Evolutionary conservation across 2,329 filamentous ascomycete species (phyloP).

Genomic region (Sporothrix inflata): DNA sequence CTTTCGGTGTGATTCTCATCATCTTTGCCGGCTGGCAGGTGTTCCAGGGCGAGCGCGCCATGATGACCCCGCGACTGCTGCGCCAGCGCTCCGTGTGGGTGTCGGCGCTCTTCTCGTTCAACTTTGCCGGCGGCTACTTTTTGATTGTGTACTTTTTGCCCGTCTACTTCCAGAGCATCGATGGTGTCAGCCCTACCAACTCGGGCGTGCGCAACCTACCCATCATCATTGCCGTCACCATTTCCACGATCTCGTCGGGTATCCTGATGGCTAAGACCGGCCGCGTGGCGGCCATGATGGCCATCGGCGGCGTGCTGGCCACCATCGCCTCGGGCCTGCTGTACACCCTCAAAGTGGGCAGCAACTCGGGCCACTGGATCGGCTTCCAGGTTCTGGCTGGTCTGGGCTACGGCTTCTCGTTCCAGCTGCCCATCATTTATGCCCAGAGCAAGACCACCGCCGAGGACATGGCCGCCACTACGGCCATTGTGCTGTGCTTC

Average conservation of each 20-base stretch:
- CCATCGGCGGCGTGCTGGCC: constrained; percentile 41
- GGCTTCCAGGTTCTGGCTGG: constrained; percentile 55
- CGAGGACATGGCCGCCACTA: constrained; percentile 46
- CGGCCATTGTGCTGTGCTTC: constrained; percentile 46
- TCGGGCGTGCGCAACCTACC: constrained; percentile 49
- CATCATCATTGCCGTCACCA: constrained; percentile 44
- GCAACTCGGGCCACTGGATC: constrained; percentile 46
- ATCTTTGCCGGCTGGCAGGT: constrained; percentile 20
- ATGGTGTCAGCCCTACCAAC: constrained; percentile 41
- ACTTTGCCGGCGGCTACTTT: constrained; percentile 50
- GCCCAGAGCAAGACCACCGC: constrained; percentile 41
- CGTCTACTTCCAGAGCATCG: constrained; percentile 25
- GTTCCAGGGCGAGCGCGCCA: constrained; percentile 50
- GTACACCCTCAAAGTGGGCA: constrained; percentile 44
- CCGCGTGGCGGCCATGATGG: constrained; percentile 42
- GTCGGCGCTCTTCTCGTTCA: constrained; percentile 47
- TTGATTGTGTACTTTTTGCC: constrained; percentile 40
- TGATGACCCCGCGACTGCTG: constrained; percentile 53
- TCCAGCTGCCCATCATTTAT: constrained; percentile 51
- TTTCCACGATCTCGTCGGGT: constrained; percentile 43
- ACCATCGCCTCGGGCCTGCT: constrained; percentile 45
- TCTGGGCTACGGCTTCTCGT: constrained; percentile 48
- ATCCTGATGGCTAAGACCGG: constrained; percentile 41
- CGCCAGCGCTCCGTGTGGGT: constrained; percentile 49
- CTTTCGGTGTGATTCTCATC: constrained; percentile 27